Conservation (phyloP, 139 green algal species). For the Coelastrella sp. region DNA sequence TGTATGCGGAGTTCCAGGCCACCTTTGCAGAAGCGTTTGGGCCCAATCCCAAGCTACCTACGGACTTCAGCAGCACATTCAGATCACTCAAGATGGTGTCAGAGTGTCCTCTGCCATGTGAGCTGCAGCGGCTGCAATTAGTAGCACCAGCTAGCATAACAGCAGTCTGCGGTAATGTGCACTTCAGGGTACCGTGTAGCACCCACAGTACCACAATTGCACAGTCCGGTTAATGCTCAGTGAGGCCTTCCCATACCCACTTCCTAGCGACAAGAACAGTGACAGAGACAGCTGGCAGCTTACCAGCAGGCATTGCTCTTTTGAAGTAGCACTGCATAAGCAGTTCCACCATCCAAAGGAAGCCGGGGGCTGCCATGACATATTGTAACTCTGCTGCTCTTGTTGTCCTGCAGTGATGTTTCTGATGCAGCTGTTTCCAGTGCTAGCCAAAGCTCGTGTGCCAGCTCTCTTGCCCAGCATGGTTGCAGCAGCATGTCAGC, state of each 20-base stretch:
- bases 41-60: slow-evolving; percentile 12
- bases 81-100: slow-evolving; percentile 90
- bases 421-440: slow-evolving; percentile 83
- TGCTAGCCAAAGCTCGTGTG: slow-evolving; percentile 59
- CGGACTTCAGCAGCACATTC: slow-evolving; percentile 53
- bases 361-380: too few species aligned
- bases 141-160: too few species aligned
- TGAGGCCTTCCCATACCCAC: too few species aligned
- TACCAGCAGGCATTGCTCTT: too few species aligned
- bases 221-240: too few species aligned
- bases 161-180: neutral
- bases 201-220: too few species aligned
- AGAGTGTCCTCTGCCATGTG: slow-evolving; percentile 87
- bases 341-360: too few species aligned
- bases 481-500: slow-evolving; percentile 70
- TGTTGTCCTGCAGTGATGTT: slow-evolving; percentile 38
- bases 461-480: slow-evolving; percentile 72
- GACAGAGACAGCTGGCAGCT: too few species aligned
- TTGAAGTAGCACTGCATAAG: neutral
- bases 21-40: slow-evolving; percentile 55
- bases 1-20: slow-evolving; percentile 58
- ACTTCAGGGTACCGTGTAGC: slow-evolving; percentile 1
- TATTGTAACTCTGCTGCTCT: neutral
- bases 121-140: neutral
- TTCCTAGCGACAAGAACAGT: too few species aligned